A percentile compares a stretch with the other conserved stretches of the same genome.
phyloP scores from a whole-genome alignment of 129 eudicot genomes.

The Deinandra increscens region DNA sequence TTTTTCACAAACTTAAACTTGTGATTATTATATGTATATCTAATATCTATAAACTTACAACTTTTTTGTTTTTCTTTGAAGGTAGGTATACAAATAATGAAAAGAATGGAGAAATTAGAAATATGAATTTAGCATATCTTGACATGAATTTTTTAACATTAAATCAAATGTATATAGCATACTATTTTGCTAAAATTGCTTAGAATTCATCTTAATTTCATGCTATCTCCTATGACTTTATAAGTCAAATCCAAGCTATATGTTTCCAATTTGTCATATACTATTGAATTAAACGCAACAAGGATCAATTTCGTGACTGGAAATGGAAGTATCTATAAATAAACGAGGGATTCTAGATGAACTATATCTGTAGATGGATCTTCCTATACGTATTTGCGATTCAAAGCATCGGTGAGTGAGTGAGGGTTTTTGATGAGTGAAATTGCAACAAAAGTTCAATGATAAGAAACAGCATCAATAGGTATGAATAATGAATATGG shows the following conservation, averaged over 20 bases:
- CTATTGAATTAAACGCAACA: background rate
- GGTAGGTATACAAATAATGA: background rate
- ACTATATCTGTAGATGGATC: too few relatives aligned
- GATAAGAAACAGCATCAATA: background rate
- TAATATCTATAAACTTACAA: background rate
- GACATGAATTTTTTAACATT: background rate
- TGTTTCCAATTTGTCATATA: background rate
- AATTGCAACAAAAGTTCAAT: background rate
- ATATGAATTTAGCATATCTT: conserved; percentile 13
- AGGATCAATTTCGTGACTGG: conserved; percentile 5
- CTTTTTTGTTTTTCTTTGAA: background rate
- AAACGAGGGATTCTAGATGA: background rate
- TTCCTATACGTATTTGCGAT: background rate
- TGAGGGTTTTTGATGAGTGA: conserved; percentile 9
- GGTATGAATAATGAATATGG: conserved; percentile 1
- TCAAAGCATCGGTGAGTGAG: conserved; percentile 1
- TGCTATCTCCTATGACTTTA: conserved; percentile 2
- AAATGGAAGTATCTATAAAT: background rate
- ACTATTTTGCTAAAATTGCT: background rate
- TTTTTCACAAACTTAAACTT: conserved; percentile 19
- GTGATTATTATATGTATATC: conserved; percentile 8
- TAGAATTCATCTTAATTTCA: conserved; percentile 1
- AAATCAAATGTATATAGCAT: background rate
- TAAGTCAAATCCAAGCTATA: background rate
- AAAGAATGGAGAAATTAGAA: background rate